phyloP scores from a whole-genome alignment of 768 basidiomycete genomes.

The Boletus vermiculosoides region DNA sequence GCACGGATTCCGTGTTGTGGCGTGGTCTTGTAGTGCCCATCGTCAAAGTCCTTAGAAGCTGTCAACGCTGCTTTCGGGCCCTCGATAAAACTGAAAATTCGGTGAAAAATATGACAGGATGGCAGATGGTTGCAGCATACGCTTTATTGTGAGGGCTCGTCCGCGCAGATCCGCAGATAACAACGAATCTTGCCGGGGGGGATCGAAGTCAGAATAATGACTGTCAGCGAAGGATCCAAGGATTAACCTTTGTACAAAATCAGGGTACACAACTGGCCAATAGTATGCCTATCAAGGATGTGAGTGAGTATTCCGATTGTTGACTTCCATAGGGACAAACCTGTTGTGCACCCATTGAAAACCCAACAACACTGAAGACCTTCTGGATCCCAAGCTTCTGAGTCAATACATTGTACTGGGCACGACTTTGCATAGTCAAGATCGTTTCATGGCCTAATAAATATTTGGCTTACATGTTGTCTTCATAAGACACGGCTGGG shows the following conservation, averaged over 20 bases:
- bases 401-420: conserved; percentile 52
- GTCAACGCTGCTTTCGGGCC: conserved; percentile 54
- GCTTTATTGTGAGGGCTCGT: conserved; percentile 57
- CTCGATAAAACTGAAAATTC: conserved; percentile 50
- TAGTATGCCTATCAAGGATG: conserved; percentile 44
- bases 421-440: conserved; percentile 38
- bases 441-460: neutral
- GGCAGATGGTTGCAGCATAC: conserved; percentile 27
- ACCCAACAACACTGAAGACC: conserved; percentile 48
- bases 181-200: conserved; percentile 41
- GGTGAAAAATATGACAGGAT: neutral
- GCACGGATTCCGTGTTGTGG: conserved; percentile 54
- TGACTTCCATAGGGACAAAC: conserved; percentile 14
- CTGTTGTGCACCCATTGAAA: conserved; percentile 60
- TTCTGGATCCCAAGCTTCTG: conserved; percentile 45
- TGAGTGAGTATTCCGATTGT: neutral
- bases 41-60: conserved; percentile 53
- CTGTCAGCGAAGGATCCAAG: neutral
- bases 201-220: neutral
- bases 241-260: conserved; percentile 47
- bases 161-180: conserved; percentile 53
- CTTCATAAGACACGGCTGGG: conserved; percentile 53
- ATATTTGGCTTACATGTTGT: conserved; percentile 47
- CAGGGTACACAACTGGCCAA: conserved; percentile 56
- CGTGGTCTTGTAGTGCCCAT: conserved; percentile 48